A percentile compares a stretch with the other conserved stretches of the same genome.
phyloP scores from a whole-genome alignment of 179 eudicot genomes.

The Corrigiola litoralis region DNA sequence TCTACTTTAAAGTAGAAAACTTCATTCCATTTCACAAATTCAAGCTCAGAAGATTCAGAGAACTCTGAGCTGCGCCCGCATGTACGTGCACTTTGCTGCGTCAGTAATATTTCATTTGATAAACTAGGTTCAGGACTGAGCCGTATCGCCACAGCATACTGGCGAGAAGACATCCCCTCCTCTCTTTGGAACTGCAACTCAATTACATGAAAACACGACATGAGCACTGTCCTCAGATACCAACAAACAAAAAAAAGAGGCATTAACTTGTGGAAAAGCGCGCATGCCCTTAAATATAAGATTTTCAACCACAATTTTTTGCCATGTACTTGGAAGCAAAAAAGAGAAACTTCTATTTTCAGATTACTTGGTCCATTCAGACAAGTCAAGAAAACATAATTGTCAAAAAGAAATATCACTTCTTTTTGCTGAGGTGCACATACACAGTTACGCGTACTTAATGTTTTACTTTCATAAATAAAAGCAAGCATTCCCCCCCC shows the following conservation, averaged over 20 bases:
- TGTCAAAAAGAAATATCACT: background rate
- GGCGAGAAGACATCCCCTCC: slow-evolving; percentile 65
- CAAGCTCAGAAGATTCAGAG: slow-evolving; percentile 43
- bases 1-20: slow-evolving; percentile 83
- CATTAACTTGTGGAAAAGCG: background rate
- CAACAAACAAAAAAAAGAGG: background rate
- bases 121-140: slow-evolving; percentile 40
- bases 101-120: slow-evolving; percentile 34
- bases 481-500: background rate
- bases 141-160: slow-evolving; percentile 62
- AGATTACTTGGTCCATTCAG: background rate
- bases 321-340: background rate
- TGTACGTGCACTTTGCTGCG: slow-evolving; percentile 87
- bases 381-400: background rate
- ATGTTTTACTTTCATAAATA: background rate
- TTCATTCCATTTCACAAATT: slow-evolving; percentile 79
- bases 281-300: background rate
- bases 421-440: background rate
- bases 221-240: slow-evolving; percentile 8
- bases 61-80: slow-evolving; percentile 50
- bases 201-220: slow-evolving; percentile 10
- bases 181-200: slow-evolving; percentile 52
- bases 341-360: background rate
- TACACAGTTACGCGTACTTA: background rate
- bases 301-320: background rate